Evolutionary conservation across 176 grass and related monocot genomes (phyloP).

Genomic region (Rhynchospora pubera): DNA sequence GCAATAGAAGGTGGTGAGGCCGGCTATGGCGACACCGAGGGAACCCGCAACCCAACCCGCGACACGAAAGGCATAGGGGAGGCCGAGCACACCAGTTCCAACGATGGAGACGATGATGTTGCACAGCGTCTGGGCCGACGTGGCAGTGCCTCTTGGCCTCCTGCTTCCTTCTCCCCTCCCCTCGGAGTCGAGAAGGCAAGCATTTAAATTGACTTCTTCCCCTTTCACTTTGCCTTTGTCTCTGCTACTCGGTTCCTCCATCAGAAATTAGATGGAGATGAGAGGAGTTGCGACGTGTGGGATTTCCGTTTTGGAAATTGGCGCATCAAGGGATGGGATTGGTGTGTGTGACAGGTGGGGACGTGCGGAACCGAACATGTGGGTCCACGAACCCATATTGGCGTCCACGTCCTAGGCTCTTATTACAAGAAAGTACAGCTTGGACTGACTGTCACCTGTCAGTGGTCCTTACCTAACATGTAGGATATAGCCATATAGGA

Average conservation of each 20-base stretch:
- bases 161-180: not conserved
- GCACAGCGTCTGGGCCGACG: slow-evolving; percentile 61
- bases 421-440: too few species aligned
- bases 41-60: slow-evolving; percentile 68
- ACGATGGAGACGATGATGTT: slow-evolving; percentile 90
- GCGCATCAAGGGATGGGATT: too few species aligned
- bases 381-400: too few species aligned
- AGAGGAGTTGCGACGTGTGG: not conserved
- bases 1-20: slow-evolving; percentile 63
- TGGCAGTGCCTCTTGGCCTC: slow-evolving; percentile 30
- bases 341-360: too few species aligned
- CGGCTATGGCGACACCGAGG: slow-evolving; percentile 52
- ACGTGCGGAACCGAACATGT: too few species aligned
- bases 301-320: too few species aligned
- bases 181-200: slow-evolving; percentile 27
- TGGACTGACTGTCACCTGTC: too few species aligned
- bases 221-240: not conserved
- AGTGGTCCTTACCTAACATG: too few species aligned
- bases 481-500: too few species aligned
- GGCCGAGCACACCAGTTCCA: slow-evolving; percentile 76
- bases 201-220: not conserved
- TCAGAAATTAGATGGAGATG: not conserved
- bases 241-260: not conserved
- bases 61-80: slow-evolving; percentile 75
- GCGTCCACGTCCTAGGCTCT: too few species aligned